Evolutionary conservation across 192 early-diverging fungal species (phyloP), one percentile per base, ranked within the genome.

Genomic region (Entomortierella chlamydospora): DNA sequence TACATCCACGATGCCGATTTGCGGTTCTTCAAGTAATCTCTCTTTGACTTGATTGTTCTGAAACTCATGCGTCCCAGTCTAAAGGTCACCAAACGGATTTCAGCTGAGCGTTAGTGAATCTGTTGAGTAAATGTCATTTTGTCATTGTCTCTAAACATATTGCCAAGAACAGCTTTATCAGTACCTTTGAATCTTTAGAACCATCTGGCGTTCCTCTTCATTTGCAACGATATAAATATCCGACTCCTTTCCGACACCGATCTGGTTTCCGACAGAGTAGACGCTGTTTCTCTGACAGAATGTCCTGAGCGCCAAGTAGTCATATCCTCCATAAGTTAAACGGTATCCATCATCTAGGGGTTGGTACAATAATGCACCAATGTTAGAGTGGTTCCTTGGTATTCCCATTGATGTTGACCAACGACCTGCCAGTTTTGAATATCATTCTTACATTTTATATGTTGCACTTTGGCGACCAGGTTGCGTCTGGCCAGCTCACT

Each of bases 221-320:
- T 97, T 93, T 1, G 95, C 96, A 20, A 98, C 96, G 77, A 99
- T 90, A 82, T 96, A 97, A 82, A 99, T 96, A 79, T 99, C 98
- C 5, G 97, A 98, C 83, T 99, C 98, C 82, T 99, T 99, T 51
- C 98, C 98, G 9, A 99, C 96, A 81, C 98, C 98, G 76, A 99
- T 99, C 85, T 98, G 97, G 85, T 99, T 98, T 22, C 98, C 98
- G 6, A 99, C 97, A 28, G 97, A 98, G 64, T 90, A 90, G 18
- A 99, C 91, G 1, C 90, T 85, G 12, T 94, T 95, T 49, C 96
- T 89, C 76, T 94, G 93, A 61, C 88, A 90, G 73, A 99, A 86
- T 8, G 98, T 95, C 80, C 94, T 95, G 37, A 99, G 86, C 0
- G 98, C 97, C 51, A 99, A 87, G 79, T 98, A 98, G 82, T 99